Percentiles rank a stretch among this genome's conserved stretches.
These are phyloP conservation scores for Termitomyces sp. DNA, from an alignment of 1,284 basidiomycete genomes.

Conservation along the genomic window DNA sequence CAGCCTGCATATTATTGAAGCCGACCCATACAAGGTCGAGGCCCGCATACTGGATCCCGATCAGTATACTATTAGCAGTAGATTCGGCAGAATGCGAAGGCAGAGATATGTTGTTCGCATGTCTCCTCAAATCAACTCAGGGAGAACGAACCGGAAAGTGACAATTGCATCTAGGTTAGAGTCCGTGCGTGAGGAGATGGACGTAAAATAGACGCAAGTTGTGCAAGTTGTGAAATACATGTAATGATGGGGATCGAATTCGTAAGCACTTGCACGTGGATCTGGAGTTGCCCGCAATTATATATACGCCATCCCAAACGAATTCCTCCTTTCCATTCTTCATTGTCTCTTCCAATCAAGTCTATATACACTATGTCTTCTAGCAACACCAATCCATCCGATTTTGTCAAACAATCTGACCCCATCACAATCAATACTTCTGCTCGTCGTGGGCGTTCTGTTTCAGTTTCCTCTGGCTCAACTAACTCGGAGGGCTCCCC, in stretches of 20 bases:
- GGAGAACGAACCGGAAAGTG: background rate
- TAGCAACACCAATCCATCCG: slow-evolving; percentile 24
- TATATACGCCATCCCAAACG: slow-evolving; percentile 16
- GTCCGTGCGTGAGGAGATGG: background rate
- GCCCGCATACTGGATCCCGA: background rate
- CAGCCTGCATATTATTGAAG: background rate
- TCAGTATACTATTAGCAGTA: background rate
- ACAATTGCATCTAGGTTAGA: background rate
- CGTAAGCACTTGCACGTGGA: slow-evolving; percentile 15
- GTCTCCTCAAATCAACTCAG: background rate
- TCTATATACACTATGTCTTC: slow-evolving; percentile 28
- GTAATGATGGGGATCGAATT: slow-evolving; percentile 1
- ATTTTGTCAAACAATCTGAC: slow-evolving; percentile 42
- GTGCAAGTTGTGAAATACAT: background rate
- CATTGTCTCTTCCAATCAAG: slow-evolving; percentile 7
- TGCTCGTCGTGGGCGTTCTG: slow-evolving; percentile 39
- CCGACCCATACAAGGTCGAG: background rate
- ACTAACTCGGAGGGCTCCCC: slow-evolving; percentile 46
- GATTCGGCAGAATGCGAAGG: background rate
- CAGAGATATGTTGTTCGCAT: background rate
- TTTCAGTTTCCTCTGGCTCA: slow-evolving; percentile 53
- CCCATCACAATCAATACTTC: slow-evolving; percentile 58
- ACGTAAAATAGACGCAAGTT: background rate
- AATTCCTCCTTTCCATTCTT: slow-evolving; percentile 14
- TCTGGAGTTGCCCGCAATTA: slow-evolving; percentile 9